These are phyloP conservation scores for Aspergillus neoniger DNA, from an alignment of 2,329 filamentous ascomycete species.

Conservation along the genomic window DNA sequence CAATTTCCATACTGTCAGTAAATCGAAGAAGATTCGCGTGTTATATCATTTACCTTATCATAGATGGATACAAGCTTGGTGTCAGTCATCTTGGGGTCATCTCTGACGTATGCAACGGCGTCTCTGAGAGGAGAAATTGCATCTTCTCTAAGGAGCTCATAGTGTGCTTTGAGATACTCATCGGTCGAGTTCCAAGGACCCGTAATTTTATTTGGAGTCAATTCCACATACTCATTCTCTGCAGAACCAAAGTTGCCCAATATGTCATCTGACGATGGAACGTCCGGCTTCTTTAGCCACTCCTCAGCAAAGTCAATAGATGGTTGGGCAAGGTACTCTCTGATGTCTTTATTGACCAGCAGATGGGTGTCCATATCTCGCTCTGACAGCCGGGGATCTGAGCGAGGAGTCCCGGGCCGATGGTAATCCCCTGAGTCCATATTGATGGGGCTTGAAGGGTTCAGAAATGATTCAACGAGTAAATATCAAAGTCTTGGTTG, in stretches of 20 bases:
- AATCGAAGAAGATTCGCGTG: not conserved
- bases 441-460: not conserved
- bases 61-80: conserved; percentile 64
- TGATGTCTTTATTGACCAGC: conserved; percentile 33
- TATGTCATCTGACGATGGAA: conserved; percentile 45
- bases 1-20: not conserved
- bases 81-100: conserved; percentile 60
- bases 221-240: conserved; percentile 33
- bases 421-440: conserved; percentile 2
- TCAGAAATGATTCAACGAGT: not conserved
- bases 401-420: not conserved
- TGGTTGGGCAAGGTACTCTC: conserved; percentile 29
- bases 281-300: conserved; percentile 43
- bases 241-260: conserved; percentile 25
- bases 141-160: conserved; percentile 75
- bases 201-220: conserved; percentile 57
- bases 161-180: conserved; percentile 72
- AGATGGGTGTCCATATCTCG: not conserved
- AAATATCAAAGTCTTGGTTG: not conserved
- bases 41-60: conserved; percentile 56
- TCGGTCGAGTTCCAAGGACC: conserved; percentile 62
- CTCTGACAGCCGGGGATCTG: not conserved
- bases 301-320: conserved; percentile 17
- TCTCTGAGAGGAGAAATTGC: conserved; percentile 68
- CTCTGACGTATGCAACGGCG: conserved; percentile 61